Base-by-base conservation (phyloP, 2,329 filamentous ascomycete species). In the Lasiodiplodia gonubiensis region DNA sequence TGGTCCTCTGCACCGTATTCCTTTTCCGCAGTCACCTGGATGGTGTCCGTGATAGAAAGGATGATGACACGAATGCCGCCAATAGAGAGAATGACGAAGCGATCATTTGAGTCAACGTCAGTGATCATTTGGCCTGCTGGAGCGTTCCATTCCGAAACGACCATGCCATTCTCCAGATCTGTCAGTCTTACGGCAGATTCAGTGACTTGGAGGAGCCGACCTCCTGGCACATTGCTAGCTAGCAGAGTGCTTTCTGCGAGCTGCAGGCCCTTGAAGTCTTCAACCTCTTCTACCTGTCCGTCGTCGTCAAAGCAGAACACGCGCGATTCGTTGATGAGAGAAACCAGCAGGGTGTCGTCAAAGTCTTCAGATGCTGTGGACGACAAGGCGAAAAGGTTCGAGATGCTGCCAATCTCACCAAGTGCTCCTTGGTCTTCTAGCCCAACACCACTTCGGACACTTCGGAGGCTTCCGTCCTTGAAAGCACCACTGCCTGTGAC, bases 401-500 rank as follows among this genome's bases (percentile, higher is more conserved):
- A 88, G 51, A 92, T 89, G 74, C 90, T 86, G 37, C 89, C 84
- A 80, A 98, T 89, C 54, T 96, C 91, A 42, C 89, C 92, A 10
- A 98, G 82, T 5, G 94, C 85, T 23, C 93, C 94, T 18, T 94
- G 81, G 67, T 97, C 93, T 76, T 97, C 93, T 63, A 98, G 86
- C 0, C 94, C 94, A 61, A 99, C 94, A 60, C 95, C 96, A 76
- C 94, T 98, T 66, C 95, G 87, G 25, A 99, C 92, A 75, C 93
- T 97, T 69, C 95, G 86, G 64, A 99, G 81, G 67, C 91, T 94
- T 21, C 95, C 95, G 74, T 97, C 93, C 70, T 92, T 89, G 75
- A 92, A 95, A 0, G 92, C 93, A 33, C 95, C 95, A 66, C 94
- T 97, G 0, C 93, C 94, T 2, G 94, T 94, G 12, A 99, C 93